Evolutionary conservation across 257 asterid species (phyloP).

Genomic region (Solanum neorickii): DNA sequence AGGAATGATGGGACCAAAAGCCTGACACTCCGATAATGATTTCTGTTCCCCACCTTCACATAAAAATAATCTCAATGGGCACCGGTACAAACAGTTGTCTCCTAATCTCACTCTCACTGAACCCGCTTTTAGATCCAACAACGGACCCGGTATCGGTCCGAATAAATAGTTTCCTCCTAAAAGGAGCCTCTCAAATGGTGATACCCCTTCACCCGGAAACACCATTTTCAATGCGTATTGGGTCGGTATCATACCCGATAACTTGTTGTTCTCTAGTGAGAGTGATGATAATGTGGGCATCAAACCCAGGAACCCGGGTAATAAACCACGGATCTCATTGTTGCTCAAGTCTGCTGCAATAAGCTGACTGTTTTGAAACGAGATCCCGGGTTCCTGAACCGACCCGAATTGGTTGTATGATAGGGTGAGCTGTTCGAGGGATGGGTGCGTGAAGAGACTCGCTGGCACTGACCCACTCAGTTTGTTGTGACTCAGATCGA

Average conservation of each 20-base stretch:
- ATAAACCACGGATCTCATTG: constrained; percentile 47
- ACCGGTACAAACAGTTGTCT: constrained; percentile 74
- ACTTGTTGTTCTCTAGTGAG: constrained; percentile 49
- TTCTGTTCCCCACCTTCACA: constrained; percentile 86
- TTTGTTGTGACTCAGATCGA: constrained; percentile 70
- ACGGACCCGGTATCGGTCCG: constrained; percentile 76
- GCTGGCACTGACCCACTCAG: constrained; percentile 58
- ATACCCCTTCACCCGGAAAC: constrained; percentile 30
- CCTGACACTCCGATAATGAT: constrained; percentile 53
- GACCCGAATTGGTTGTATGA: constrained; percentile 48
- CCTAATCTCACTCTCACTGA: constrained; percentile 57
- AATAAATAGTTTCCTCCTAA: constrained; percentile 69
- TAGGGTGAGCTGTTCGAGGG: constrained; percentile 55
- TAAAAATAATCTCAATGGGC: constrained; percentile 58
- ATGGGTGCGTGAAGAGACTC: constrained; percentile 58
- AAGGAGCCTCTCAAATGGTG: constrained; percentile 56
- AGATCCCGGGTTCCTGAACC: constrained; percentile 28
- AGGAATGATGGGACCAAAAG: constrained; percentile 56
- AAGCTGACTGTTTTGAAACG: constrained; percentile 38
- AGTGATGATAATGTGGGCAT: constrained; percentile 65
- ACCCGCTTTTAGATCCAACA: constrained; percentile 60
- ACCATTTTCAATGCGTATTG: constrained; percentile 37
- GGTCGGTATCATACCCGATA: constrained; percentile 55
- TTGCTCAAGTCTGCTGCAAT: constrained; percentile 64
- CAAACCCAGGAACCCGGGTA: constrained; percentile 70